Evolutionary conservation across 768 basidiomycete species (phyloP).

Genomic region (Boletus sp.): DNA sequence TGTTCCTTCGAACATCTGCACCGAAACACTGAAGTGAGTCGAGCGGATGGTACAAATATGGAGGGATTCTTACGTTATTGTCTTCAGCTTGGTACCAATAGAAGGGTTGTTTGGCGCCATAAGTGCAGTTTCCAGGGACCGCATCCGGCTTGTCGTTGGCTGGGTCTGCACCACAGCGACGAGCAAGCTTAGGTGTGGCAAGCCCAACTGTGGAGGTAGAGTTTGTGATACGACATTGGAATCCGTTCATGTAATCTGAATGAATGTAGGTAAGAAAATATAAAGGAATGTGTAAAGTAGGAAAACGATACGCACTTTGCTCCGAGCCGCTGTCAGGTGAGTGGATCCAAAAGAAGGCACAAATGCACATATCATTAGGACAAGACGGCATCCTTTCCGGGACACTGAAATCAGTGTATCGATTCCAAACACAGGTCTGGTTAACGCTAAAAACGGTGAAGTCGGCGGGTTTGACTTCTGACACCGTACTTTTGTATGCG

Average conservation of each 20-base stretch:
- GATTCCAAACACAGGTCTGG: slow-evolving; percentile 70
- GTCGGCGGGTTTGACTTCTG: slow-evolving; percentile 59
- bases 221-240: slow-evolving; percentile 61
- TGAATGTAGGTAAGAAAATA: neutral
- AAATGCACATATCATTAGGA: slow-evolving; percentile 59
- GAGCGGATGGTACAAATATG: neutral
- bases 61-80: slow-evolving; percentile 51
- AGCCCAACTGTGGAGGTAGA: slow-evolving; percentile 51
- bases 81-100: slow-evolving; percentile 66
- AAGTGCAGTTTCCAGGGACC: slow-evolving; percentile 64
- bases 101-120: slow-evolving; percentile 66
- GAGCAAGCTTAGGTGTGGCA: slow-evolving; percentile 56
- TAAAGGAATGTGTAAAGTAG: neutral
- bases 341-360: slow-evolving; percentile 77
- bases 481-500: slow-evolving; percentile 66
- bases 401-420: slow-evolving; percentile 68
- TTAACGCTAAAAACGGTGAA: slow-evolving; percentile 75
- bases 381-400: slow-evolving; percentile 69
- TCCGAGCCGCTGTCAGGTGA: slow-evolving; percentile 57
- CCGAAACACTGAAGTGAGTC: neutral
- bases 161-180: slow-evolving; percentile 63
- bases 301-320: slow-evolving; percentile 47
- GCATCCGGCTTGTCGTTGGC: slow-evolving; percentile 41
- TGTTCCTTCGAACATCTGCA: slow-evolving; percentile 63
- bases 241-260: slow-evolving; percentile 72